Evolutionary conservation across 2,329 filamentous ascomycete genomes (phyloP).

Genomic region (Xylariaceae sp.): DNA sequence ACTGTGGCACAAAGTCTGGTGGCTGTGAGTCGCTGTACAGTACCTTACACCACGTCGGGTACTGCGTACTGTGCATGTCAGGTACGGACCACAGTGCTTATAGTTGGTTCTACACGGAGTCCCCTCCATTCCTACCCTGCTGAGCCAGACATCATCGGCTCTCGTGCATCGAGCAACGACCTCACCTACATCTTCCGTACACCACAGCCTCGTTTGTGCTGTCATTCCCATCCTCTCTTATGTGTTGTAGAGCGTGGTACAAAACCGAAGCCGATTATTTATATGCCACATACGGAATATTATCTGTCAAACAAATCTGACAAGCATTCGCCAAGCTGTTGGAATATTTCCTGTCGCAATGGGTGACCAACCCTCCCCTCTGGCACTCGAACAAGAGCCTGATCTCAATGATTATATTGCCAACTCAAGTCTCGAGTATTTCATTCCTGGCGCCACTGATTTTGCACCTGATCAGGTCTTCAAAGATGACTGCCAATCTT

Average conservation of each 20-base stretch:
- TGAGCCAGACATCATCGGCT: too few relatives aligned
- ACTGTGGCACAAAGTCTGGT: not conserved
- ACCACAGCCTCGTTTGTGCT: conserved; percentile 1
- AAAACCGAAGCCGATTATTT: not conserved
- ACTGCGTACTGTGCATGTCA: not conserved
- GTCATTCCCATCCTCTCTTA: not conserved
- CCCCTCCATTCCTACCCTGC: too few relatives aligned
- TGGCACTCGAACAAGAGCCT: conserved; percentile 30
- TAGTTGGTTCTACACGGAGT: too few relatives aligned
- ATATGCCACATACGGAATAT: not conserved
- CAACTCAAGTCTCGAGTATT: conserved; percentile 54
- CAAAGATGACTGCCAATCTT: conserved; percentile 39
- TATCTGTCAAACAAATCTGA: not conserved
- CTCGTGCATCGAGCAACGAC: too few relatives aligned
- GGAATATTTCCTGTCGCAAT: conserved; percentile 19
- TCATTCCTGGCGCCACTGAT: conserved; percentile 53
- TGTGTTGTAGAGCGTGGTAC: not conserved
- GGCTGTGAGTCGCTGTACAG: not conserved
- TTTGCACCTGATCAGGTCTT: conserved; percentile 51
- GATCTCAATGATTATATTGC: conserved; percentile 46
- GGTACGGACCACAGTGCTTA: too few relatives aligned
- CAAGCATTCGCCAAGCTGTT: not conserved
- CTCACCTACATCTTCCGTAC: not conserved
- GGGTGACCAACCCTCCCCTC: conserved; percentile 28
- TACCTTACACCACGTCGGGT: not conserved